These are phyloP conservation scores for Hymenoscyphus albidus DNA, from an alignment of 2,329 filamentous ascomycete genomes.

Conservation along the genomic window DNA sequence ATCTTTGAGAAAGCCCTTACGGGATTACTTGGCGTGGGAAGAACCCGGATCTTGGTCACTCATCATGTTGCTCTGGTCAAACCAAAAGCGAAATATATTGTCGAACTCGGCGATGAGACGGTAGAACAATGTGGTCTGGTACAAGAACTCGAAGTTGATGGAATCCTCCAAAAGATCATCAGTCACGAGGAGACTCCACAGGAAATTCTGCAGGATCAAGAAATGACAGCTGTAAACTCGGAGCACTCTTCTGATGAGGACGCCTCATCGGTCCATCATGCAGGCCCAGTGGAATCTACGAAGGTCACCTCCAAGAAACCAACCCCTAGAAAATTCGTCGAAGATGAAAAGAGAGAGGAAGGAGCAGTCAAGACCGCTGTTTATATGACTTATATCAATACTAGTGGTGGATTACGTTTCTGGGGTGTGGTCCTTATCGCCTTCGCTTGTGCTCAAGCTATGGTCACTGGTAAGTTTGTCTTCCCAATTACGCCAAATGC, in stretches of 20 bases:
- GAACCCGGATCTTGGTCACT: constrained; percentile 76
- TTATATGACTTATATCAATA: constrained; percentile 64
- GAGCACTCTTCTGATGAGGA: constrained; percentile 45
- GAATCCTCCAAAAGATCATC: constrained; percentile 54
- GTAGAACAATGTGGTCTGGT: constrained; percentile 62
- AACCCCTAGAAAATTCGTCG: constrained; percentile 64
- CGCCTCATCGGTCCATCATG: constrained; percentile 29
- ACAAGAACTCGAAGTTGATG: constrained; percentile 58
- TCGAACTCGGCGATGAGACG: constrained; percentile 67
- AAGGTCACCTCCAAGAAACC: constrained; percentile 48
- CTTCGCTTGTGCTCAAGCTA: constrained; percentile 51
- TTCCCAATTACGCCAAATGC: neutral
- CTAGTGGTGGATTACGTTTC: constrained; percentile 59
- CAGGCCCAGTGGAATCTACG: constrained; percentile 36
- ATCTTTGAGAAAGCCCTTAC: constrained; percentile 74
- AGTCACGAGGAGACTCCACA: constrained; percentile 48
- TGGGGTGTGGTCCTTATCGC: constrained; percentile 54
- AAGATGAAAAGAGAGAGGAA: constrained; percentile 69
- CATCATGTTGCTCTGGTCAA: constrained; percentile 73
- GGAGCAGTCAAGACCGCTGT: constrained; percentile 65
- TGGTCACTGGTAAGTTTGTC: constrained; percentile 48
- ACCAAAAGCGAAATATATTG: constrained; percentile 67
- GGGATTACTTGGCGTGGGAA: constrained; percentile 62
- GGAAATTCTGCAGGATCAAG: constrained; percentile 48
- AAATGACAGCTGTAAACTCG: constrained; percentile 52